Percentiles rank a stretch among this genome's conserved stretches.
phyloP scores from a whole-genome alignment of 305 asterid genomes.

The Fraxinus sp. region DNA sequence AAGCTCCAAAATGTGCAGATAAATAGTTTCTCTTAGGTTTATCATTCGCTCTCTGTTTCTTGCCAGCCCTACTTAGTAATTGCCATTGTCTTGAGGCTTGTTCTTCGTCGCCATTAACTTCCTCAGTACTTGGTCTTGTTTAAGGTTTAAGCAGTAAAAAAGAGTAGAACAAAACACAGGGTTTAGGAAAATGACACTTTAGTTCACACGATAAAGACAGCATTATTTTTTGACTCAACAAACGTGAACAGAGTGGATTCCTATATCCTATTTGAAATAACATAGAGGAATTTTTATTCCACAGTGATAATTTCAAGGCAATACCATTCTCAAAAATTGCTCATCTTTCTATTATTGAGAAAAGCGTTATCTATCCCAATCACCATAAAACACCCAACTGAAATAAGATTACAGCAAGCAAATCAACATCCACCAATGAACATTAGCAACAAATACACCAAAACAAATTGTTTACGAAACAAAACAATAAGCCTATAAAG shows the following conservation, averaged over 20 bases:
- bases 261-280: not conserved
- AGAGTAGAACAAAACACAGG: no score
- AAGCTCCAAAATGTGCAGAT: not conserved
- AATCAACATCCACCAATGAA: not conserved
- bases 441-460: not conserved
- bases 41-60: not conserved
- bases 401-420: not conserved
- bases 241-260: not conserved
- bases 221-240: not conserved
- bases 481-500: slow-evolving; percentile 1
- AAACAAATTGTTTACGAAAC: not conserved
- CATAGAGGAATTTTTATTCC: not conserved
- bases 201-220: not conserved
- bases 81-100: not conserved
- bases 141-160: no score
- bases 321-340: not conserved
- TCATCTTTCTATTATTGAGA: not conserved
- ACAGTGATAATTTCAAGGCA: not conserved
- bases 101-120: not conserved
- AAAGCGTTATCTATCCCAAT: not conserved
- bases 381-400: not conserved
- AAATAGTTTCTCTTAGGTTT: not conserved
- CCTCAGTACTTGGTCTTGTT: not conserved
- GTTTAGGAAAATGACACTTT: not conserved
- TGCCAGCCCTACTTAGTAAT: not conserved